phyloP scores from a whole-genome alignment of 2,329 filamentous ascomycete genomes.

The Claviceps sp. region DNA sequence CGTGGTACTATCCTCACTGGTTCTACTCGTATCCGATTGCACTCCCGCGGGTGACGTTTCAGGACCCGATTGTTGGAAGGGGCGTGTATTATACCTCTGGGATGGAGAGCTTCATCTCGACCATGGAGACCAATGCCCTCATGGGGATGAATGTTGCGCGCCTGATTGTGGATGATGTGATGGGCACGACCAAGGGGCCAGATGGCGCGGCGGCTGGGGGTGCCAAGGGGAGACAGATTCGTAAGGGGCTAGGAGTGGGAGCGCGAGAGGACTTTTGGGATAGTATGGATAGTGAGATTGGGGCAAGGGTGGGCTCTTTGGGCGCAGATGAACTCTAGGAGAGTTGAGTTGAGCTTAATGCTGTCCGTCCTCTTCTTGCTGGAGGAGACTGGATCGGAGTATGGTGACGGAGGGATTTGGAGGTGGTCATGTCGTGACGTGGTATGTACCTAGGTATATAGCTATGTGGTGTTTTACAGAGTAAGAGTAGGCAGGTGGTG shows the following conservation, averaged over 20 bases:
- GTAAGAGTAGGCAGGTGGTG: too few relatives aligned
- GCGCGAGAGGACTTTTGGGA: conserved; percentile 8
- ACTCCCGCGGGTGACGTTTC: conserved; percentile 75
- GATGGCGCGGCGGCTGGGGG: background rate
- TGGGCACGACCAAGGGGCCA: conserved; percentile 11
- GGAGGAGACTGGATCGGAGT: background rate
- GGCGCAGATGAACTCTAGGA: conserved; percentile 9
- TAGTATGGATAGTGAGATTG: conserved; percentile 9
- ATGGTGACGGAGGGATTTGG: background rate
- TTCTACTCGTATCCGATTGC: conserved; percentile 82
- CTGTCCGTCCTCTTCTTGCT: background rate
- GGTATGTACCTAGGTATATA: too few relatives aligned
- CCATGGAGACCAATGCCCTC: conserved; percentile 90
- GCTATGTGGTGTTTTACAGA: too few relatives aligned
- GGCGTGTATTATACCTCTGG: conserved; percentile 59
- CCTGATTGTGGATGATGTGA: conserved; percentile 50
- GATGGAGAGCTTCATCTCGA: conserved; percentile 90
- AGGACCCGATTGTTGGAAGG: conserved; percentile 56
- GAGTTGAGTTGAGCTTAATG: conserved; percentile 2
- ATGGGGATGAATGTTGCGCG: conserved; percentile 79
- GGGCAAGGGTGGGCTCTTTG: conserved; percentile 3
- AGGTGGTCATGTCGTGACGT: background rate
- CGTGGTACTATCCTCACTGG: conserved; percentile 63
- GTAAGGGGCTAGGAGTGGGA: background rate
- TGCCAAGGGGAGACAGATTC: background rate